Base-by-base conservation (phyloP, 2,329 filamentous ascomycete genomes). In the Fusarium udum region DNA sequence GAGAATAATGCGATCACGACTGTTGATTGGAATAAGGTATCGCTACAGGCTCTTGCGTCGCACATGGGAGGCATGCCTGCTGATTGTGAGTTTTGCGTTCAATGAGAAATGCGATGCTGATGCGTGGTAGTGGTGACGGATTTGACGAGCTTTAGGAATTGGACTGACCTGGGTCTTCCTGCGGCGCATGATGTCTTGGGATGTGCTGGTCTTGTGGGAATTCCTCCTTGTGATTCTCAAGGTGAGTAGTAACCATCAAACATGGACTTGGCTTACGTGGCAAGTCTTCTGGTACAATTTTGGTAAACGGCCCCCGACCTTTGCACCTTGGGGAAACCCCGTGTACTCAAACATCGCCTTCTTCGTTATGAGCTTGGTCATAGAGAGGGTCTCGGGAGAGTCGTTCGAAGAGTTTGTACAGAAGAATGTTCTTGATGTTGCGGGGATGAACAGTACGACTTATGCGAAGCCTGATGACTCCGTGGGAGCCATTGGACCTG, bases 281-380 rank as follows among this genome's bases (percentile, higher is more conserved):
- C 3, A 4, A 60, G 66, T 57, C 26, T 69, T 69, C 40, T 69
- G 64, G 64, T 34, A 37, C 5, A 69, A 69, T 8, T 68, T 68
- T 62, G 66, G 66, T 7, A 68, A 69, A n/a, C 32, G 66, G 0
- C 34, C 56, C 13, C 66, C 64, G 1, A 48, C 55, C 3, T 63
- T 43, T 26, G 36, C 49, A 7, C 49, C 64, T 1, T 68, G 43
- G 64, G 12, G 18, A 0, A 63, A 48, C 3, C 66, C 66, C 3
- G 39, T 69, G 8, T 69, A 69, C 49, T 68, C 66, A 1, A 69
- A 69, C 10, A 31, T 48, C 6, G 66, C 56, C 0, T 69, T 46
- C 4, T 36, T 68, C 13, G 20, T 69, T 3, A 36, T 69, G 14
- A 49, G 51, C 4, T n/a, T 63, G 1, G 64, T 68, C 2, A 45